Conservation (phyloP, 23 red algal genomes). For the Gracilaria vermiculophylla region DNA sequence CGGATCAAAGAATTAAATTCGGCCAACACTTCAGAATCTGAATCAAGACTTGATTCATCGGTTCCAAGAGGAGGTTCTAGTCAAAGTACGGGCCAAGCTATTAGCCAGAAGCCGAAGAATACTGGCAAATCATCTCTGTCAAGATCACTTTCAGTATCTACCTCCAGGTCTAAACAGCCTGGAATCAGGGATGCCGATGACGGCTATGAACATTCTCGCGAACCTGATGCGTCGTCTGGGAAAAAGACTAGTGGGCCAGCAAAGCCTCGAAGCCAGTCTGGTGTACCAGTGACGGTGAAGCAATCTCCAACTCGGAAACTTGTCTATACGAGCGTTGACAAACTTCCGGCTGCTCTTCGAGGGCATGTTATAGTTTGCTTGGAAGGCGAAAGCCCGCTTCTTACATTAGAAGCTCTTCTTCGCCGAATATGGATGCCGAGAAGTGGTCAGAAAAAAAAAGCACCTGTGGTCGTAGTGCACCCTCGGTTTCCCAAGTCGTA, state of each 20-base stretch:
- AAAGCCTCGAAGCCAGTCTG: background rate
- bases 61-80: background rate
- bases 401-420: slow-evolving; percentile 63
- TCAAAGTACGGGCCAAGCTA: too few species aligned
- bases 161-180: background rate
- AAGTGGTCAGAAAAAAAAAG: slow-evolving; percentile 41
- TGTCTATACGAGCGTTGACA: slow-evolving; percentile 60
- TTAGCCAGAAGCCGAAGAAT: background rate
- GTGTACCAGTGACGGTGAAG: background rate
- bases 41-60: background rate
- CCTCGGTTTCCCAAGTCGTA: slow-evolving; percentile 69
- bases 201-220: background rate
- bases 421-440: slow-evolving; percentile 65
- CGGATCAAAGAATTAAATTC: background rate
- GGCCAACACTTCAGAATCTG: background rate
- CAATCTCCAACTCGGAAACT: background rate
- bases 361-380: slow-evolving; percentile 79
- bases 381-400: slow-evolving; percentile 60
- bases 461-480: slow-evolving; percentile 77
- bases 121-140: background rate
- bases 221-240: too few species aligned
- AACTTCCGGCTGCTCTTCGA: slow-evolving; percentile 66
- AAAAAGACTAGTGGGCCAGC: background rate
- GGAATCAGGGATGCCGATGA: background rate
- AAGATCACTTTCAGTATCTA: background rate